Conservation (phyloP, 805 yeast genomes). For the Metschnikowia borealis region DNA sequence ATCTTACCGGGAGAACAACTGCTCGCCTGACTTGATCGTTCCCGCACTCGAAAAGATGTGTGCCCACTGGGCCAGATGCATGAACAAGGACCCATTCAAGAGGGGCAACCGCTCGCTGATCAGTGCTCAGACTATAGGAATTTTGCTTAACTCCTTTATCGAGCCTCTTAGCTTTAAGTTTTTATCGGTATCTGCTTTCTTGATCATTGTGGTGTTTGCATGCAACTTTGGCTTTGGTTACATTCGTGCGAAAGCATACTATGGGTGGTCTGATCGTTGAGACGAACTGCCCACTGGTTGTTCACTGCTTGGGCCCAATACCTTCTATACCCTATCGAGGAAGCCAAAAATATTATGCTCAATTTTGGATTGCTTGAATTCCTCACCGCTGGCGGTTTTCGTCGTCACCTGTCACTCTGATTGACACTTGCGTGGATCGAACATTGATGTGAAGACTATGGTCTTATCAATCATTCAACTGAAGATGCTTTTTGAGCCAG, state of each 20-base stretch:
- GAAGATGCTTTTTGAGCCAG: too few relatives aligned
- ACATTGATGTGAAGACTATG: too few relatives aligned
- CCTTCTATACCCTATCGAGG: not conserved
- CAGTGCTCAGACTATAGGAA: conserved; percentile 60
- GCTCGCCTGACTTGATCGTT: conserved; percentile 50
- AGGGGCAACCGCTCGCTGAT: conserved; percentile 49
- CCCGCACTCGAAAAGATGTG: conserved; percentile 60
- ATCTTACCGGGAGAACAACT: conserved; percentile 51
- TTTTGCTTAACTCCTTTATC: conserved; percentile 55
- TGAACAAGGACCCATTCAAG: conserved; percentile 52
- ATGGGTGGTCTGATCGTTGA: conserved; percentile 24
- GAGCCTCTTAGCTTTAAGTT: conserved; percentile 68
- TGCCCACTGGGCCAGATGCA: conserved; percentile 60
- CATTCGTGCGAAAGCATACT: conserved; percentile 51
- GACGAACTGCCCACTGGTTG: not conserved
- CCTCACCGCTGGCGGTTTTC: not conserved
- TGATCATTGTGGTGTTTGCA: conserved; percentile 46
- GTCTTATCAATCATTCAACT: too few relatives aligned
- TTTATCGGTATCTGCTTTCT: conserved; percentile 40
- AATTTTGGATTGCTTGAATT: not conserved
- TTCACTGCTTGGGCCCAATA: not conserved
- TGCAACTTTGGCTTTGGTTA: conserved; percentile 67
- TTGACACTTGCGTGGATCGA: too few relatives aligned
- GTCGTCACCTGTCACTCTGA: not conserved
- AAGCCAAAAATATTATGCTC: not conserved